Evolutionary conservation across 768 basidiomycete genomes (phyloP).

Genomic region (Termitomyces sp.): DNA sequence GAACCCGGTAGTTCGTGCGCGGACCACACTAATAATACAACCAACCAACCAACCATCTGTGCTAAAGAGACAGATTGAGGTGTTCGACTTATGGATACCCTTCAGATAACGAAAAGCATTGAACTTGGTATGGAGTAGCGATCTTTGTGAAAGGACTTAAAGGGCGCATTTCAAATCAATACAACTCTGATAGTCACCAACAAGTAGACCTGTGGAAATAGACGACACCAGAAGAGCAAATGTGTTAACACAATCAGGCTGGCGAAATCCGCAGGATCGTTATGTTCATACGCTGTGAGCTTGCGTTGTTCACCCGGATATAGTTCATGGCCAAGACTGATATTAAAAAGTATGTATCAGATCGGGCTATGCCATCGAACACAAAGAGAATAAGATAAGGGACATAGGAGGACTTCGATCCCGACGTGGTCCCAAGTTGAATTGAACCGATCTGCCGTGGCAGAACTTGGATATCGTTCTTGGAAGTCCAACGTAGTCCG

Average conservation of each 20-base stretch:
- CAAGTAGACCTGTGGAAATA: no score
- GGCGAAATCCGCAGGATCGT: not conserved
- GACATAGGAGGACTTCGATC: not conserved
- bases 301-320: constrained; percentile 64
- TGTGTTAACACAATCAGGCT: constrained; percentile 13
- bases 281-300: constrained; percentile 25
- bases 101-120: no score
- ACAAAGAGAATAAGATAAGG: not conserved
- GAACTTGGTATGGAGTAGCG: not conserved
- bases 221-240: no score
- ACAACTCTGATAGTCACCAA: no score
- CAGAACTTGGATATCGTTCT: no score
- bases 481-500: no score
- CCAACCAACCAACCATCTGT: no score
- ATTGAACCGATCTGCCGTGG: not conserved
- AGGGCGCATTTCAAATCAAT: not conserved
- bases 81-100: no score
- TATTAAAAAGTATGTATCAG: not conserved
- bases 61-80: no score
- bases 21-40: no score
- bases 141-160: not conserved
- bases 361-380: not conserved
- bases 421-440: not conserved
- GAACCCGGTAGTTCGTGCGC: no score
- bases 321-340: constrained; percentile 38